Base-by-base conservation (phyloP, 1,284 basidiomycete genomes). In the Erythrobasidium hasegawianum region DNA sequence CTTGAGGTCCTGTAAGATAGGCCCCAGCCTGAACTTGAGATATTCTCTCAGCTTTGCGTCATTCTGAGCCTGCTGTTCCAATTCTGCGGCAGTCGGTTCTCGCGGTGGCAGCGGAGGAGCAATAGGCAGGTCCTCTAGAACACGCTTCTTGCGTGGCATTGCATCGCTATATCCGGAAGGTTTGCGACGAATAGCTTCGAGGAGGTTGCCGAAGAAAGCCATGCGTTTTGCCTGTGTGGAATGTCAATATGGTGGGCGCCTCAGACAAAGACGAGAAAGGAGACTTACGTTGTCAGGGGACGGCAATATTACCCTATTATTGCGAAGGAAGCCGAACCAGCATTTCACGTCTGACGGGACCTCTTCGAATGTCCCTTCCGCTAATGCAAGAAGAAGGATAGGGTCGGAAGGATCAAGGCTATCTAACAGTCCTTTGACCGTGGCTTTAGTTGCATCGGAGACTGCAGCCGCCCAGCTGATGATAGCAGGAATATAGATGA, bases 101-200 rank as follows among this genome's bases (percentile, higher is more conserved):
- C 89, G 81, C 0, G 95, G 91, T 59, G 93, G 87, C 33, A 92
- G 77, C 0, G 96, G 93, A 11, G 94, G 91, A 0, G 96, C 96
- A 41, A 91, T 82, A 0, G 90, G 89, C 10, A 99, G 80, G 60
- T 84, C 84, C 76, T 97, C 94, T 5, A 98, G 81, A 0, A 95
- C 81, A 26, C 95, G 85, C 76, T 87, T 89, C 76, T 84, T 85
- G 58, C 92, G 82, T 71, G 88, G 87, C 69, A 95, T 80, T 1
- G 90, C 94, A 75, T 97, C 96, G 0, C 90, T 89, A 77, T 96
- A 98, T 62, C 89, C 84, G 70, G 86, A 90, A 1, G 96, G 96
- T 0, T 89, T 87, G 11, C 86, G 81, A 26, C 80, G 77, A 33
- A 90, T 80, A 71, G 89, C 85, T 5, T 82, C 80, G 14, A 95